Conservation (phyloP, 225 moss, liverwort and hornwort species). For the Polytrichum commune region DNA sequence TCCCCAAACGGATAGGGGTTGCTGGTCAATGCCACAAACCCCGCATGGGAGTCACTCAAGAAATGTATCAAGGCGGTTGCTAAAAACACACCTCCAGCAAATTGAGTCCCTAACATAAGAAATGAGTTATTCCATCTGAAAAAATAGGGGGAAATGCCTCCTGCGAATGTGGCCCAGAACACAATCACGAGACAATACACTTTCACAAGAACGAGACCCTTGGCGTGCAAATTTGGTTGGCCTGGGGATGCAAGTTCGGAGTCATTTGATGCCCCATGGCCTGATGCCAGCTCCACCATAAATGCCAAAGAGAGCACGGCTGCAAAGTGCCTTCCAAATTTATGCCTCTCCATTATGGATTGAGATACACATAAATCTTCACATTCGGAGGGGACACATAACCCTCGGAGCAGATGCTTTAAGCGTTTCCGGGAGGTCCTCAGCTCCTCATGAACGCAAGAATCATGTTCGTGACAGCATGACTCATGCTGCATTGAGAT, state of each 20-base stretch:
- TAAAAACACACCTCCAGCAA: constrained; percentile 53
- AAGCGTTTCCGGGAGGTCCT: too few relatives aligned
- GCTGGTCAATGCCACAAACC: constrained; percentile 30
- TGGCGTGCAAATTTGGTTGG: constrained; percentile 31
- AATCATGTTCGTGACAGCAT: too few relatives aligned
- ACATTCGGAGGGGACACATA: too few relatives aligned
- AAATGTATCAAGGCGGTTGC: constrained; percentile 63
- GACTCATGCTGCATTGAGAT: too few relatives aligned
- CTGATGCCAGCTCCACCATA: constrained; percentile 10
- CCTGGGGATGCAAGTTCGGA: constrained; percentile 5
- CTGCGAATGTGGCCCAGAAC: constrained; percentile 37
- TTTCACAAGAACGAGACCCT: constrained; percentile 51
- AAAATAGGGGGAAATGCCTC: constrained; percentile 57
- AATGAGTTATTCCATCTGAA: constrained; percentile 58
- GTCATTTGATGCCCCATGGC: background rate
- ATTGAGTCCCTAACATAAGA: constrained; percentile 55
- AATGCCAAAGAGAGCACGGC: constrained; percentile 14
- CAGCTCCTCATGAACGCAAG: too few relatives aligned
- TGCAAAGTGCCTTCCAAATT: too few relatives aligned
- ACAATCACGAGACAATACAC: constrained; percentile 52
- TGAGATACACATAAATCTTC: too few relatives aligned
- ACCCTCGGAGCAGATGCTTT: too few relatives aligned
- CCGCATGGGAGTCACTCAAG: constrained; percentile 33
- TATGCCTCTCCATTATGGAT: too few relatives aligned
- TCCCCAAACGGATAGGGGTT: constrained; percentile 41